phyloP scores from a whole-genome alignment of 75 land plant species.

The Cupressus sempervirens region DNA sequence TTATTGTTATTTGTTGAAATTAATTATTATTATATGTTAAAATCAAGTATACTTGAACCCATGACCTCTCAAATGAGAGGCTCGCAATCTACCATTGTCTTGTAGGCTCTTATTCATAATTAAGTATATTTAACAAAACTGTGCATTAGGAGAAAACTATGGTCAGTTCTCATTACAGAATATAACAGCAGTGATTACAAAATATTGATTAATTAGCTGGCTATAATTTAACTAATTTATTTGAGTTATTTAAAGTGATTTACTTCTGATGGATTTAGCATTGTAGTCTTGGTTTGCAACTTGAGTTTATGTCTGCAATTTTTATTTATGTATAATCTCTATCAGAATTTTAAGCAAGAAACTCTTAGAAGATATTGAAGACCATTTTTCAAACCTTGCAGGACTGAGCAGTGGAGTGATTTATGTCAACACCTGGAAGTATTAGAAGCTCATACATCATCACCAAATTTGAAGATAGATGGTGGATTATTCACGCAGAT shows the following conservation, averaged over 20 bases:
- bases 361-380: not conserved
- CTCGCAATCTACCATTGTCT: too few relatives aligned
- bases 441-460: constrained; percentile 52
- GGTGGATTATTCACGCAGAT: constrained; percentile 47
- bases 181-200: too few relatives aligned
- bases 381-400: constrained; percentile 9
- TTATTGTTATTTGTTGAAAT: too few relatives aligned
- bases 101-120: too few relatives aligned
- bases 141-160: too few relatives aligned
- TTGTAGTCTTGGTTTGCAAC: not conserved
- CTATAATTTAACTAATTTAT: not conserved
- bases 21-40: too few relatives aligned
- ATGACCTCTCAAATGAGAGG: too few relatives aligned
- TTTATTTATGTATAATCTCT: not conserved
- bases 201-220: too few relatives aligned
- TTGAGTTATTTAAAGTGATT: not conserved
- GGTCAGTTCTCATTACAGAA: too few relatives aligned
- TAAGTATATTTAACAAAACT: too few relatives aligned
- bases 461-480: constrained; percentile 35
- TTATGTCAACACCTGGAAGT: constrained; percentile 42
- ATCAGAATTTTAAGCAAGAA: not conserved
- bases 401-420: constrained; percentile 63
- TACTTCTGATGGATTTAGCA: not conserved
- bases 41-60: too few relatives aligned
- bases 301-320: not conserved